These are phyloP conservation scores for Diplodia scrobiculata DNA, from an alignment of 2,329 filamentous ascomycete genomes.

Conservation along the genomic window DNA sequence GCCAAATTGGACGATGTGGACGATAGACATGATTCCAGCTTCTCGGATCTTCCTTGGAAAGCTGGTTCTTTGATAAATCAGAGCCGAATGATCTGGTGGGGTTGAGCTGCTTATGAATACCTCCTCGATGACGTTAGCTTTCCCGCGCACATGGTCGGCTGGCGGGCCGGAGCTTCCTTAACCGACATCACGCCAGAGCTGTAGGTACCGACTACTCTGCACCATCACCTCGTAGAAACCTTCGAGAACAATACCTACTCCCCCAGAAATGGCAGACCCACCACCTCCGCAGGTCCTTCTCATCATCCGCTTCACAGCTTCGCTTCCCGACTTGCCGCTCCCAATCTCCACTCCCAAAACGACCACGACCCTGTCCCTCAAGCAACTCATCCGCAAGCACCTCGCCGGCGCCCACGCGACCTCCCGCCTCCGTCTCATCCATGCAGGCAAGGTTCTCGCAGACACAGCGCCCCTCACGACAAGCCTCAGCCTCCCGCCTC, in stretches of 20 bases:
- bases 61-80: too few species aligned
- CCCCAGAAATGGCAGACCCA: background rate
- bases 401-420: conserved; percentile 64
- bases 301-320: conserved; percentile 86
- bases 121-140: background rate
- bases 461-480: conserved; percentile 69
- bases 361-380: conserved; percentile 76
- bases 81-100: background rate
- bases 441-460: conserved; percentile 81
- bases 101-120: conserved; percentile 12
- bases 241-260: background rate
- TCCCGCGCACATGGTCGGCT: background rate
- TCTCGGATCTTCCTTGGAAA: background rate
- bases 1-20: conserved; percentile 70
- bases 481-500: conserved; percentile 66
- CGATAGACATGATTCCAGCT: conserved; percentile 58
- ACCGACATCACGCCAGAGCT: conserved; percentile 20
- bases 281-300: conserved; percentile 46
- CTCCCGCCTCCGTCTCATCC: conserved; percentile 81
- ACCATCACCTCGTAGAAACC: background rate
- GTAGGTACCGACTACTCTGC: background rate
- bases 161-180: conserved; percentile 1
- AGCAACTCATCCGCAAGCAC: conserved; percentile 74
- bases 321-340: conserved; percentile 79
- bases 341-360: conserved; percentile 68